phyloP scores from a whole-genome alignment of 768 basidiomycete species.

The Tulasnella sp. region DNA sequence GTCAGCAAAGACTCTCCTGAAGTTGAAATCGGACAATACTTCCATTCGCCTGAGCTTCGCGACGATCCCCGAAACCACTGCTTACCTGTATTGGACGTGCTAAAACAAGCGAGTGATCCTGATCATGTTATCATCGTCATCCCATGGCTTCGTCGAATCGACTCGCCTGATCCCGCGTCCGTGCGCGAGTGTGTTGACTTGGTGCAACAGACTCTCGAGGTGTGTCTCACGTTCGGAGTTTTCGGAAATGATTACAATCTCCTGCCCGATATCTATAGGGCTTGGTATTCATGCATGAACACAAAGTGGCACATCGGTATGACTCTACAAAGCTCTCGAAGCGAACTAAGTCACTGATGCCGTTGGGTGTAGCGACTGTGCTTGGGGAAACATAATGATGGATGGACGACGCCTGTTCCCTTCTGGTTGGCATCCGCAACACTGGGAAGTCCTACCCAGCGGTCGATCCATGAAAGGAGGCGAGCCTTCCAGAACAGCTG shows the following conservation, averaged over 20 bases:
- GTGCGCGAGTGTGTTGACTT: slow-evolving; percentile 1
- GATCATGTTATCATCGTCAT: slow-evolving; percentile 1
- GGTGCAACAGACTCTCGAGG: slow-evolving; percentile 10
- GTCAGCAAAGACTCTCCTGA: background rate
- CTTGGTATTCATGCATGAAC: slow-evolving; percentile 8
- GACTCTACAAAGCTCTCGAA: background rate
- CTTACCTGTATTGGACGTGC: slow-evolving; percentile 6
- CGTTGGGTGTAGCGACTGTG: background rate
- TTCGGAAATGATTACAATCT: background rate
- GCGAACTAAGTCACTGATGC: background rate
- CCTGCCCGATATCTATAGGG: background rate
- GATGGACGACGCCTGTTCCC: background rate
- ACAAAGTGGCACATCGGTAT: slow-evolving; percentile 4
- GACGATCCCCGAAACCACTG: slow-evolving; percentile 7
- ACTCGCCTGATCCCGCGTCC: background rate
- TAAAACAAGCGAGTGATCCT: background rate
- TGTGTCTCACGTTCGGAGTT: background rate
- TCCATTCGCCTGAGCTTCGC: background rate
- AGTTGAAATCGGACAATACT: slow-evolving; percentile 3
- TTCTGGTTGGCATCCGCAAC: background rate
- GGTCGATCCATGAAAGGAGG: background rate
- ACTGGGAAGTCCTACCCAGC: background rate
- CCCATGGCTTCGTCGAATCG: background rate
- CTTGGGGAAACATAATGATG: slow-evolving; percentile 1
- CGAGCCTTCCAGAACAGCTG: background rate